phyloP scores from a whole-genome alignment of 2,329 filamentous ascomycete species.

The Aspergillus sp. region DNA sequence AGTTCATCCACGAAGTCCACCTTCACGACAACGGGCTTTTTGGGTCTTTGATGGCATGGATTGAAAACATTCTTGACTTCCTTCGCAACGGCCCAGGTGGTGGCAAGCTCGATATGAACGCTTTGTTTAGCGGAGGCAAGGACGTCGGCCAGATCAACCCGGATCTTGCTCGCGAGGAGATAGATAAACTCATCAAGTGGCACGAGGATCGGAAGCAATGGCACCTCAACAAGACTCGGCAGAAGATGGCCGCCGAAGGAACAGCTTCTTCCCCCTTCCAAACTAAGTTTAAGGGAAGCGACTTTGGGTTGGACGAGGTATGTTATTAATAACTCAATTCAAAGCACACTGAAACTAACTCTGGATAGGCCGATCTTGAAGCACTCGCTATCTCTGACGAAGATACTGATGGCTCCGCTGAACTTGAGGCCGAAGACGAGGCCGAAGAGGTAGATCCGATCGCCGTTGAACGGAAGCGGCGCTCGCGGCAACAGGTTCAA shows the following conservation, averaged over 20 bases:
- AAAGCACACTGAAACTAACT: conserved; percentile 12
- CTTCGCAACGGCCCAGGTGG: conserved; percentile 79
- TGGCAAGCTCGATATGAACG: conserved; percentile 90
- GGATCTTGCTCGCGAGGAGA: conserved; percentile 71
- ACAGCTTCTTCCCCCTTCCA: conserved; percentile 54
- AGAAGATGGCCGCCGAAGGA: conserved; percentile 95
- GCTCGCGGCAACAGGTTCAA: conserved; percentile 75
- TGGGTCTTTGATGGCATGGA: conserved; percentile 93
- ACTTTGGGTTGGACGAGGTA: conserved; percentile 86
- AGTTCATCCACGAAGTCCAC: conserved; percentile 97
- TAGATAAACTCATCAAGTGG: conserved; percentile 85
- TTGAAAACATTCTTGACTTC: conserved; percentile 93
- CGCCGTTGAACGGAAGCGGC: conserved; percentile 75
- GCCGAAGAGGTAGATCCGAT: conserved; percentile 73
- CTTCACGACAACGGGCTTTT: conserved; percentile 96
- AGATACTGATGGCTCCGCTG: conserved; percentile 62
- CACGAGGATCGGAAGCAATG: conserved; percentile 95
- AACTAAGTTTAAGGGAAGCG: conserved; percentile 68
- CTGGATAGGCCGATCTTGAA: conserved; percentile 66
- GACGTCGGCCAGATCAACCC: conserved; percentile 68
- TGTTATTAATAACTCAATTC: conserved; percentile 16
- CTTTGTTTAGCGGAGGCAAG: conserved; percentile 78
- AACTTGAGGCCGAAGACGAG: conserved; percentile 68
- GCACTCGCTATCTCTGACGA: conserved; percentile 80
- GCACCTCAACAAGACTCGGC: conserved; percentile 95